A percentile compares a stretch with the other conserved stretches of the same genome.
Evolutionary conservation across 2,329 filamentous ascomycete genomes (phyloP).

Genomic region (Trichoderma sp.): DNA sequence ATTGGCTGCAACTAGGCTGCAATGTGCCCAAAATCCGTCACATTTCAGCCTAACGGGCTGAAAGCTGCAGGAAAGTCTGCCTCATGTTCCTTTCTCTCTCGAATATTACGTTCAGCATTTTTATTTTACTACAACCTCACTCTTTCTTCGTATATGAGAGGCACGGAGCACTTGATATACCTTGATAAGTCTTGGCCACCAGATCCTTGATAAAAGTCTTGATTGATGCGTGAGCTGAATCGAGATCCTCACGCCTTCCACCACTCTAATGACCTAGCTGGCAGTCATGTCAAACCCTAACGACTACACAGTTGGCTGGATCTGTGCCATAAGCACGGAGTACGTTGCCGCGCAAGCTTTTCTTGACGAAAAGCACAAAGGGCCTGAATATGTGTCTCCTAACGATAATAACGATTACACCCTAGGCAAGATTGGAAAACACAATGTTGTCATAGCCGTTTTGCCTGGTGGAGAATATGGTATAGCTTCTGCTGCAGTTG

Average conservation of each 20-base stretch:
- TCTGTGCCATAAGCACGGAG: not conserved
- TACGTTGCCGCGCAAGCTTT: not conserved
- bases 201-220: not conserved
- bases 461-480: not conserved
- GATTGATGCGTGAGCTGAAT: not conserved
- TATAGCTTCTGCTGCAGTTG: not conserved
- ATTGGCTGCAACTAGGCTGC: not conserved
- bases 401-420: not conserved
- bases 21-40: not conserved
- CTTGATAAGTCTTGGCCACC: not conserved
- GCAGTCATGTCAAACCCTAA: not conserved
- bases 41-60: not conserved
- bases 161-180: not conserved
- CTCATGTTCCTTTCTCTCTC: not conserved
- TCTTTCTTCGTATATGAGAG: not conserved
- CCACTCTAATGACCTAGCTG: not conserved
- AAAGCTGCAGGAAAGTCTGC: not conserved
- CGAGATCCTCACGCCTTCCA: not conserved
- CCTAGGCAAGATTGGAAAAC: not conserved
- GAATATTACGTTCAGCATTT: not conserved
- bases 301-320: not conserved
- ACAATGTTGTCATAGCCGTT: not conserved
- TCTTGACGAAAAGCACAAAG: not conserved
- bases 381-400: not conserved
- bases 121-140: not conserved